A percentile compares a stretch with the other conserved stretches of the same genome.
These are phyloP conservation scores for Suhomyces canberraensis DNA, from an alignment of 805 yeast species.

Conservation along the genomic window DNA sequence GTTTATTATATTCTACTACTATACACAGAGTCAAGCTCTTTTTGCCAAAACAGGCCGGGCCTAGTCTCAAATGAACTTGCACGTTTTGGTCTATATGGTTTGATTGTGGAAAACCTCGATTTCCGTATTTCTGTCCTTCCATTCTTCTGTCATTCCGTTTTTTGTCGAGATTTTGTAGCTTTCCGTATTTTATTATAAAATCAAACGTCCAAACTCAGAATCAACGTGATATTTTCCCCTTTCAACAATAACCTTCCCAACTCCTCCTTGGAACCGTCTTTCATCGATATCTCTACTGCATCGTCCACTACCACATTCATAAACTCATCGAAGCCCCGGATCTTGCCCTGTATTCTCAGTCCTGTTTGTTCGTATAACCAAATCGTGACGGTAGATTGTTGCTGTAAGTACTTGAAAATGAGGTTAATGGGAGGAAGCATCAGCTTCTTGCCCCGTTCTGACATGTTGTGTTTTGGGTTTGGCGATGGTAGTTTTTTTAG, in stretches of 20 bases:
- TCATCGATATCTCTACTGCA: constrained; percentile 57
- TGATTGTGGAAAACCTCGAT: too few relatives aligned
- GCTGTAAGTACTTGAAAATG: constrained; percentile 81
- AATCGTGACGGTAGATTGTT: constrained; percentile 71
- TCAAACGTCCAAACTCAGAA: constrained; percentile 44
- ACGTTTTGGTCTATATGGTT: too few relatives aligned
- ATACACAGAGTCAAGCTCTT: too few relatives aligned
- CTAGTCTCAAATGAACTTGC: too few relatives aligned
- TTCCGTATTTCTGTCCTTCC: too few relatives aligned
- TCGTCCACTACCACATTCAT: constrained; percentile 76
- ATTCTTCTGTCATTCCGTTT: too few relatives aligned
- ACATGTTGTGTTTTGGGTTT: constrained; percentile 2
- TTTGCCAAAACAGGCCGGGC: too few relatives aligned
- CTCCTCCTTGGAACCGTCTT: constrained; percentile 47
- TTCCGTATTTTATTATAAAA: too few relatives aligned
- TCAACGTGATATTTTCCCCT: constrained; percentile 90
- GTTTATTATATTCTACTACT: too few relatives aligned
- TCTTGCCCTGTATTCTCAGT: constrained; percentile 73
- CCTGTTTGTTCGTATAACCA: constrained; percentile 89
- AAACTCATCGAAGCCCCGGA: constrained; percentile 94
- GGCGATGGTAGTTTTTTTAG: too few relatives aligned
- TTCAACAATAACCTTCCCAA: constrained; percentile 78
- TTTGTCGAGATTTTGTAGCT: too few relatives aligned
- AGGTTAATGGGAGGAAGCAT: constrained; percentile 90
- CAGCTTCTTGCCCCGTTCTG: constrained; percentile 22